These are phyloP conservation scores for Verbascum thapsus DNA, from an alignment of 257 asterid species.

Conservation along the genomic window DNA sequence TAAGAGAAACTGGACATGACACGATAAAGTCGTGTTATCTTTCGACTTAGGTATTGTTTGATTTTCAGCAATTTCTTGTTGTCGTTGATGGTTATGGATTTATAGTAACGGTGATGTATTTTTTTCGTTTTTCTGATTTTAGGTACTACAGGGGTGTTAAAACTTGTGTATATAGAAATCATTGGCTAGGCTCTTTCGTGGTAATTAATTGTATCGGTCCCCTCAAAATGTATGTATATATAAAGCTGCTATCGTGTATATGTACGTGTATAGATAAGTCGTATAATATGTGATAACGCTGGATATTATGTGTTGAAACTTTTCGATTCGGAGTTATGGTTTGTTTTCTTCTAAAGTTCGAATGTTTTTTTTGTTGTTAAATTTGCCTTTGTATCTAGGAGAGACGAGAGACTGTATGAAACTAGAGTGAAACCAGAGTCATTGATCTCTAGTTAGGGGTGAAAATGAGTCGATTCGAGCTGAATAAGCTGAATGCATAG, in stretches of 20 bases:
- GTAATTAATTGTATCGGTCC: constrained; percentile 19
- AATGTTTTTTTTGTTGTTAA: too few relatives aligned
- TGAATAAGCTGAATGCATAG: too few relatives aligned
- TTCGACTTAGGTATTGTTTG: constrained; percentile 15
- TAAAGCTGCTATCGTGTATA: constrained; percentile 24
- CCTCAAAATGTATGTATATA: constrained; percentile 18
- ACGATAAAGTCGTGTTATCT: background rate
- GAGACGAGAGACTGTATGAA: too few relatives aligned
- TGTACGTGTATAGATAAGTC: constrained; percentile 32
- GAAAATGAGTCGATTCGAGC: too few relatives aligned
- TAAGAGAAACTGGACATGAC: constrained; percentile 75
- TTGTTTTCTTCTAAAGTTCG: too few relatives aligned
- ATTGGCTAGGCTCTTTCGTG: constrained; percentile 19
- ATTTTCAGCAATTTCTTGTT: background rate
- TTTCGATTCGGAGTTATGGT: too few relatives aligned
- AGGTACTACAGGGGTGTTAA: constrained; percentile 27
- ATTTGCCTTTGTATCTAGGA: too few relatives aligned
- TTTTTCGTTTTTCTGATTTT: constrained; percentile 9
- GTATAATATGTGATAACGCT: constrained; percentile 12
- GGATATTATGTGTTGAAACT: background rate
- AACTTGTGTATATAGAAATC: constrained; percentile 38
- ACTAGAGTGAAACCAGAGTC: too few relatives aligned
- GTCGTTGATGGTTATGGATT: background rate
- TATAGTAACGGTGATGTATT: background rate
- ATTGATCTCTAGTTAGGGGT: too few relatives aligned